Percentiles rank a stretch among this genome's conserved stretches.
Evolutionary conservation across 179 eudicot species (phyloP).

Genomic region (Monotropa hypopitys): DNA sequence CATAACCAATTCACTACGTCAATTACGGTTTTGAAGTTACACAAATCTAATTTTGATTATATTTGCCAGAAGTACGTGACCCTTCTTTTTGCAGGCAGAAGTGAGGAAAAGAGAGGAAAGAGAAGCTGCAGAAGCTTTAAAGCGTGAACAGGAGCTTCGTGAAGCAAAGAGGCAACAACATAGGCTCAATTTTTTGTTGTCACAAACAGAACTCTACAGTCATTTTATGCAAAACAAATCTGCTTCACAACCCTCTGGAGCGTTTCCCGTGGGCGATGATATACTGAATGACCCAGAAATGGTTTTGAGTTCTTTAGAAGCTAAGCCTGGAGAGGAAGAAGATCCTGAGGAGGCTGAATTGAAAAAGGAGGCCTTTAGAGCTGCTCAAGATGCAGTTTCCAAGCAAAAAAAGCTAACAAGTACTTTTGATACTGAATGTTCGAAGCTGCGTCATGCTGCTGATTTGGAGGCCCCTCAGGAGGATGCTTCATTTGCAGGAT

Average conservation of each 20-base stretch:
- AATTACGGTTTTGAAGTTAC: neutral
- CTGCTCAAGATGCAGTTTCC: conserved; percentile 96
- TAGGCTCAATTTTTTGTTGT: conserved; percentile 4
- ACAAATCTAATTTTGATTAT: neutral
- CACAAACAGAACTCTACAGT: conserved; percentile 88
- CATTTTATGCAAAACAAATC: conserved; percentile 97
- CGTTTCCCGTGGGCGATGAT: conserved; percentile 30
- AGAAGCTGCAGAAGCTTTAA: conserved; percentile 95
- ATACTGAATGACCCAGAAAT: conserved; percentile 35
- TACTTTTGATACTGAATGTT: conserved; percentile 83
- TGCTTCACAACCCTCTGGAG: conserved; percentile 43
- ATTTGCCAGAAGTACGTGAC: neutral
- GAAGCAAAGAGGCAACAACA: conserved; percentile 16
- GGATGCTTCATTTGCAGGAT: conserved; percentile 52
- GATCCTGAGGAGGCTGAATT: conserved; percentile 80
- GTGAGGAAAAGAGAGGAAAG: conserved; percentile 80
- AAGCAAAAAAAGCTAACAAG: conserved; percentile 80
- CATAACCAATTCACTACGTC: neutral
- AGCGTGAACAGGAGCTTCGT: conserved; percentile 91
- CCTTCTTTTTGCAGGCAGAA: conserved; percentile 53
- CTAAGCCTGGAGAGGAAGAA: conserved; percentile 43
- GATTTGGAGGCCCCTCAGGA: conserved; percentile 40
- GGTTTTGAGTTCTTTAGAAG: conserved; percentile 26
- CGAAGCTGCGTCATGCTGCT: conserved; percentile 50
- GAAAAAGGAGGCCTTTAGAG: conserved; percentile 79